phyloP scores from a whole-genome alignment of 2,329 filamentous ascomycete genomes.

The Talaromyces funiculosus region DNA sequence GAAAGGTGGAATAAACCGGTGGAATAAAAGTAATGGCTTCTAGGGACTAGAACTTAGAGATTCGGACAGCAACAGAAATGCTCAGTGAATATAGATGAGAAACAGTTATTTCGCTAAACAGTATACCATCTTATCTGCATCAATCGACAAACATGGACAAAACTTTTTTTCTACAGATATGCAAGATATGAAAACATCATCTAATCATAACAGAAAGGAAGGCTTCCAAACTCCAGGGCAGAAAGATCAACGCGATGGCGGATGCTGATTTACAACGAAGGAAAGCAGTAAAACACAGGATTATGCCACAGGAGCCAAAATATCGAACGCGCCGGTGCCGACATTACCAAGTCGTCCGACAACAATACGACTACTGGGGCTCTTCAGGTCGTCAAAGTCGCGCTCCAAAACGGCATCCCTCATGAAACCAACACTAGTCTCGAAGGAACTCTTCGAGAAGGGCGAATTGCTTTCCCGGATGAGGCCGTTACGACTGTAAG shows the following conservation, averaged over 20 bases:
- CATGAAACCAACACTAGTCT: conserved; percentile 91
- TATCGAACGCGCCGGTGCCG: conserved; percentile 88
- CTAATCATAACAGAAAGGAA: conserved; percentile 2
- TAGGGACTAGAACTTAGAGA: background rate
- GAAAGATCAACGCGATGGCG: background rate
- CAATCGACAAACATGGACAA: background rate
- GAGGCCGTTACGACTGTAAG: conserved; percentile 88
- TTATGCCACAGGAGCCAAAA: conserved; percentile 55
- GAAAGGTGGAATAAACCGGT: background rate
- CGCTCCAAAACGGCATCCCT: conserved; percentile 86
- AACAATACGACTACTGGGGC: conserved; percentile 82
- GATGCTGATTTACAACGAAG: conserved; percentile 1
- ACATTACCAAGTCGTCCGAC: conserved; percentile 75
- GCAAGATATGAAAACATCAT: conserved; percentile 1
- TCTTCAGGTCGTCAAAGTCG: conserved; percentile 81
- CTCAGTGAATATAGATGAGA: too few species aligned
- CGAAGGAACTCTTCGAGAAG: conserved; percentile 99
- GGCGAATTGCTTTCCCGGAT: conserved; percentile 73
- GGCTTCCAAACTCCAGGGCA: conserved; percentile 7
- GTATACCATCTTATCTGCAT: background rate
- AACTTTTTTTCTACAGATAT: background rate
- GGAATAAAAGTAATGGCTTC: background rate
- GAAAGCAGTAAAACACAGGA: conserved; percentile 8
- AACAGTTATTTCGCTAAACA: background rate
- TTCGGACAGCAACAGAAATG: too few species aligned